phyloP scores from a whole-genome alignment of 257 asterid genomes.

The Solanum paucissectum region DNA sequence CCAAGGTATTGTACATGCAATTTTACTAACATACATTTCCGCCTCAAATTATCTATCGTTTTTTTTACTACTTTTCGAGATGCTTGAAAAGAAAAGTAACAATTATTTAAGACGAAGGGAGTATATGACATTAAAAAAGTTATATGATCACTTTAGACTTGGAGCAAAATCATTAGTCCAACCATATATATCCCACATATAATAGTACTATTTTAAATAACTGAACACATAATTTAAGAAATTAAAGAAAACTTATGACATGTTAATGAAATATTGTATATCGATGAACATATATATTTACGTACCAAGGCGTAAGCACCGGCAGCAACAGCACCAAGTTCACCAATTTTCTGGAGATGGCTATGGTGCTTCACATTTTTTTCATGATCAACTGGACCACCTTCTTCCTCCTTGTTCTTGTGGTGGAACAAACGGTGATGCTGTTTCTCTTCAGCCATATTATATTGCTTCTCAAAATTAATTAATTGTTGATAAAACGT shows the following conservation, averaged over 20 bases:
- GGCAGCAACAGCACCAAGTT: slow-evolving; percentile 12
- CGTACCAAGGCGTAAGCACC: slow-evolving; percentile 17
- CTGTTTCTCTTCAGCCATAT: slow-evolving; percentile 25
- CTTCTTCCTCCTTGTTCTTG: slow-evolving; percentile 9
- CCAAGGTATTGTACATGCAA: not conserved
- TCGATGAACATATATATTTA: too few species aligned
- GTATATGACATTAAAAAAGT: too few species aligned
- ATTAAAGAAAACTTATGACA: too few species aligned
- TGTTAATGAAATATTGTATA: too few species aligned
- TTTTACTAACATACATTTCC: not conserved
- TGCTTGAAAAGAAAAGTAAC: not conserved
- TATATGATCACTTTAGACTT: too few species aligned
- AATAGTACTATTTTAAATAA: too few species aligned
- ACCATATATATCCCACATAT: too few species aligned
- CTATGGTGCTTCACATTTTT: slow-evolving; percentile 16
- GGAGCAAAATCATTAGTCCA: too few species aligned
- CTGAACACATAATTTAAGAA: too few species aligned
- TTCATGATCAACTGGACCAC: slow-evolving; percentile 3
- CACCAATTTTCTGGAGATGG: slow-evolving; percentile 8
- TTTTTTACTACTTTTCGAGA: not conserved
- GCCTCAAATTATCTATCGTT: fast-evolving
- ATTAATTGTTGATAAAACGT: not conserved
- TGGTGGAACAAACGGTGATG: slow-evolving; percentile 32
- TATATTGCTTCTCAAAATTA: not conserved
- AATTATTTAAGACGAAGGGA: too few species aligned